A percentile compares a stretch with the other conserved stretches of the same genome.
These are phyloP conservation scores for Rhizomucor pusillus DNA, from an alignment of 371 early-diverging fungal genomes.

Conservation along the genomic window DNA sequence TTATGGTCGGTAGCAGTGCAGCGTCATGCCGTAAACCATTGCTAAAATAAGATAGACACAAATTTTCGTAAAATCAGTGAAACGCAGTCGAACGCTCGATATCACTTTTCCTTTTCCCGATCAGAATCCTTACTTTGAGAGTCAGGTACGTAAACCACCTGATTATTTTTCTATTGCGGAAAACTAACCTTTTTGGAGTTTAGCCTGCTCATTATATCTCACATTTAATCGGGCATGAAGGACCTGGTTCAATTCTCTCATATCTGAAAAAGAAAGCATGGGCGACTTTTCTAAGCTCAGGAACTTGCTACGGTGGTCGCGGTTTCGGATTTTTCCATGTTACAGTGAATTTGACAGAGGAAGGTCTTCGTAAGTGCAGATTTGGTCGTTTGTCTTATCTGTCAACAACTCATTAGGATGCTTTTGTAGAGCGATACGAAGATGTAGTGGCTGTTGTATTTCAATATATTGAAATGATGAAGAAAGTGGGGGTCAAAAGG, in stretches of 20 bases:
- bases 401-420: no score
- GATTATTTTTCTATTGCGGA: background rate
- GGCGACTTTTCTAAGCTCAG: conserved; percentile 76
- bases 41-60: conserved; percentile 39
- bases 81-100: conserved; percentile 69
- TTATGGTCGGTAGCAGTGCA: conserved; percentile 40
- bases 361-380: conserved; percentile 61
- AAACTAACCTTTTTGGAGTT: background rate
- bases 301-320: conserved; percentile 53
- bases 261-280: conserved; percentile 83
- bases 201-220: conserved; percentile 70
- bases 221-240: conserved; percentile 81
- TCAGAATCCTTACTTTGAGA: conserved; percentile 52
- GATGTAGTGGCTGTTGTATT: conserved; percentile 82
- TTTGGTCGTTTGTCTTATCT: no score
- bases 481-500: conserved; percentile 62
- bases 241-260: conserved; percentile 82
- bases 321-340: conserved; percentile 83
- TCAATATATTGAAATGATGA: conserved; percentile 85
- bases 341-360: conserved; percentile 74
- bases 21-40: background rate
- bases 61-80: conserved; percentile 77
- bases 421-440: conserved; percentile 57
- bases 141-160: conserved; percentile 33
- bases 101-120: conserved; percentile 87